Percentiles rank a stretch among this genome's conserved stretches.
Evolutionary conservation across 2,329 filamentous ascomycete genomes (phyloP).

Genomic region (Dissoconium aciculare): DNA sequence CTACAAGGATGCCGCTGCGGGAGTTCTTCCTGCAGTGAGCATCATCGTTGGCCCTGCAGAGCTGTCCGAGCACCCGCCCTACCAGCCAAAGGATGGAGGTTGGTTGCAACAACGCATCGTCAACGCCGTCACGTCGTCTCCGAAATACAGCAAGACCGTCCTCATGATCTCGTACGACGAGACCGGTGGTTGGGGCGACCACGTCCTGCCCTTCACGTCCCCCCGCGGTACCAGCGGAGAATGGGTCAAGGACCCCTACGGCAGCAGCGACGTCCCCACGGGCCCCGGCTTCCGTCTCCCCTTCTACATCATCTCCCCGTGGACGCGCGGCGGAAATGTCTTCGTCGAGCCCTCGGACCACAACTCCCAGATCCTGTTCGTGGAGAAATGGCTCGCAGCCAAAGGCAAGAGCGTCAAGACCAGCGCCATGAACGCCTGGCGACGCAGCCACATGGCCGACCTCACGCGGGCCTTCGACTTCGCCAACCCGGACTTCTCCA

Average conservation of each 20-base stretch:
- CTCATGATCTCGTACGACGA: conserved; percentile 40
- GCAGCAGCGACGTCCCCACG: conserved; percentile 28
- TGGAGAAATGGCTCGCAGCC: conserved; percentile 37
- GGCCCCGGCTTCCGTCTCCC: conserved; percentile 38
- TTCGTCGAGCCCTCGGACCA: conserved; percentile 42
- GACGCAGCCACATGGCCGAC: conserved; percentile 34
- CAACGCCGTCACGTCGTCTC: conserved; percentile 36
- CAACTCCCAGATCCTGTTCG: conserved; percentile 40
- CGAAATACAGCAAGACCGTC: conserved; percentile 35
- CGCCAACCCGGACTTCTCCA: conserved; percentile 32
- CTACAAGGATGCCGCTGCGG: conserved; percentile 35
- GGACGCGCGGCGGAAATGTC: conserved; percentile 39
- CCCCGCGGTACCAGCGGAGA: conserved; percentile 37
- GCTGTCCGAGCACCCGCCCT: conserved; percentile 40
- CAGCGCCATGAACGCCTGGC: conserved; percentile 32
- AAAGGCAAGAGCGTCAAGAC: conserved; percentile 31
- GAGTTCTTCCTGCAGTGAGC: conserved; percentile 37
- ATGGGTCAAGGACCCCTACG: conserved; percentile 36
- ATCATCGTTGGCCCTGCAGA: conserved; percentile 38
- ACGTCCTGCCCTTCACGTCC: conserved; percentile 38
- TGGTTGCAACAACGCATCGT: conserved; percentile 41
- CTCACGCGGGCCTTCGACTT: conserved; percentile 36
- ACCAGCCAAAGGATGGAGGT: conserved; percentile 38
- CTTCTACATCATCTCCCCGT: conserved; percentile 42
- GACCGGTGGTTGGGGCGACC: conserved; percentile 41